A percentile compares a stretch with the other conserved stretches of the same genome.
Evolutionary conservation across 73 alveolate genomes (phyloP).

Genomic region (Diophrys sp.): DNA sequence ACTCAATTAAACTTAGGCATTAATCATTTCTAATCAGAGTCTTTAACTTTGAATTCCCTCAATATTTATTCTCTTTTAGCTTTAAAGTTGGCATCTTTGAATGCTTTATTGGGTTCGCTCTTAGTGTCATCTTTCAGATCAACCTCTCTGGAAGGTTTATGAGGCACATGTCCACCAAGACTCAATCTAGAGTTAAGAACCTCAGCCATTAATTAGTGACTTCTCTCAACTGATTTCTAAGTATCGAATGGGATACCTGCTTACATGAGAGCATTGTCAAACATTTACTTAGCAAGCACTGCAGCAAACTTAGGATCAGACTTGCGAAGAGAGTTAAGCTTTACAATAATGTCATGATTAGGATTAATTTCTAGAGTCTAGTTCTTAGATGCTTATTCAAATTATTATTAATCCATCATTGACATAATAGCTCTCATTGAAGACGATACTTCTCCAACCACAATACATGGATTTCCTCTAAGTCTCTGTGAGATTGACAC

Average conservation of each 20-base stretch:
- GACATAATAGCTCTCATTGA: slow-evolving; percentile 74
- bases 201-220: slow-evolving; percentile 2
- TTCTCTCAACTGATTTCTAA: slow-evolving; percentile 19
- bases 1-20: no score
- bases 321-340: slow-evolving; percentile 54
- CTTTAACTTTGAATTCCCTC: not conserved
- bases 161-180: no score
- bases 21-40: no score
- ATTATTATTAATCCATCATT: slow-evolving; percentile 57
- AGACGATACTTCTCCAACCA: slow-evolving; percentile 61
- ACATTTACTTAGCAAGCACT: slow-evolving; percentile 31
- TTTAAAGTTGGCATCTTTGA: no score
- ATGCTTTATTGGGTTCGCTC: no score
- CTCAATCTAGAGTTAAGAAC: not conserved
- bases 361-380: slow-evolving; percentile 73
- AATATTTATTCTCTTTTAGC: no score
- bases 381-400: slow-evolving; percentile 21
- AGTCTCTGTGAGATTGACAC: slow-evolving; percentile 76
- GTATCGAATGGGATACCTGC: slow-evolving; percentile 56
- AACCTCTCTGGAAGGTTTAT: no score
- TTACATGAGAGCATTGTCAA: slow-evolving; percentile 54
- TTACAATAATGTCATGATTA: slow-evolving; percentile 60
- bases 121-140: no score
- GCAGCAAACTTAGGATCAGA: slow-evolving; percentile 30
- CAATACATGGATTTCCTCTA: slow-evolving; percentile 60